Base-by-base conservation (phyloP, 2,329 filamentous ascomycete genomes). In the Endoconidiophora polonica region DNA sequence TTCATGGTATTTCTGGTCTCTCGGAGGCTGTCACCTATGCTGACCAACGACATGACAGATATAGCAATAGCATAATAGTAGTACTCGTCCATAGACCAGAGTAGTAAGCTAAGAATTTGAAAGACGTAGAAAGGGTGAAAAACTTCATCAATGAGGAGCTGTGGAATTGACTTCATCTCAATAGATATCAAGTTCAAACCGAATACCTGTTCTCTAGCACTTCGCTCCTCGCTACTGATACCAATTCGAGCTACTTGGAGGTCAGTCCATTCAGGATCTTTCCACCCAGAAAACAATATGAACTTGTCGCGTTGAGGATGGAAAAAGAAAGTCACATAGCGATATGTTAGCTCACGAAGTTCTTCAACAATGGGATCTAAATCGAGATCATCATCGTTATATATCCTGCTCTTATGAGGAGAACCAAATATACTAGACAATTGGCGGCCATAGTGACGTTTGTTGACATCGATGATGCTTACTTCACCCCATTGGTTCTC, bases 401-500 rank as follows among this genome's bases (percentile, higher is more conserved):
- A 56, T 44, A 72, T 69, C 1, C 67, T 66, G 42, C 71, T 63
- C 63, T 86, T 86, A 50, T 78, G 76, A 1, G 73, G 67, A 2
- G 73, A 63, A 0, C 84, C 83, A 60, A 90, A 90, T 1, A 81
- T 71, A 0, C 74, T 77, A 52, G 69, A 80, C 50, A 76, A 60
- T 3, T 70, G 68, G 52, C 69, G 74, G 45, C 70, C 76, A 61
- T 74, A 79, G 18, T 63, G 60, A 50, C 67, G 68, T 14, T 63
- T 65, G 37, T 72, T 70, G 10, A 96, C 72, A 46, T 78, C 61
- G 59, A 94, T 76, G n/a, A 91, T 76, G 10, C 74, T 72, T 63
- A 96, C 83, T 63, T 96, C 90, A 46, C 84, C 83, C 90, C 91
- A 96, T 72, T 96, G 87, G 59, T 98, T 95, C 73, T 95, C 91